A percentile compares a stretch with the other conserved stretches of the same genome.
Conservation (phyloP, 306 rosid genomes). For the Castanospermum australe region DNA sequence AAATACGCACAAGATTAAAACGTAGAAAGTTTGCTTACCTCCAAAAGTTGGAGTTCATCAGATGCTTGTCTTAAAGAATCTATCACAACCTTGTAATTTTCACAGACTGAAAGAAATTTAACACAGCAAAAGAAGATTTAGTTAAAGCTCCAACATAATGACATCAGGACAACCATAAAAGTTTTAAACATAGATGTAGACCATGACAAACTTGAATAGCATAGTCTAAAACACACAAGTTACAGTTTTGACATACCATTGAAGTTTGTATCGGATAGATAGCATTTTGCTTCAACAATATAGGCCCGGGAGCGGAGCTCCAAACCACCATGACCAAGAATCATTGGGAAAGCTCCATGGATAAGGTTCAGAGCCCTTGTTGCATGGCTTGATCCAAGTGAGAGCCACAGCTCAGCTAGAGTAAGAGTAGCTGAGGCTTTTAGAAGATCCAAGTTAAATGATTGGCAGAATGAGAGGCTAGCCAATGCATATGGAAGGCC, state of each 20-base stretch:
- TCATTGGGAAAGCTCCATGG: conserved; percentile 86
- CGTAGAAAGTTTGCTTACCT: conserved; percentile 52
- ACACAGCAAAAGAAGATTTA: conserved; percentile 12
- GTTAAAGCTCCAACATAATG: neutral
- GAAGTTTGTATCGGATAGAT: conserved; percentile 72
- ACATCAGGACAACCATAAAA: neutral
- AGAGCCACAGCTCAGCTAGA: conserved; percentile 91
- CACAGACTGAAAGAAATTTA: conserved; percentile 47
- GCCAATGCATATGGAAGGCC: conserved; percentile 94
- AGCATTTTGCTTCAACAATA: conserved; percentile 90
- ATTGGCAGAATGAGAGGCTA: conserved; percentile 91
- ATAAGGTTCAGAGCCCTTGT: conserved; percentile 83
- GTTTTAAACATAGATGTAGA: neutral
- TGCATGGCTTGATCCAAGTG: conserved; percentile 88
- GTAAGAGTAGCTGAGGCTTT: conserved; percentile 92
- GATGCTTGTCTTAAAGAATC: conserved; percentile 85
- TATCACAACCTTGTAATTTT: conserved; percentile 56
- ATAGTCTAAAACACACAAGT: conserved; percentile 3
- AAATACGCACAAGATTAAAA: neutral
- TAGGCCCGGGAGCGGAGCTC: conserved; percentile 92
- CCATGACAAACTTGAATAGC: conserved; percentile 1
- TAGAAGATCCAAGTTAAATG: conserved; percentile 95
- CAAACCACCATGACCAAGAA: conserved; percentile 99
- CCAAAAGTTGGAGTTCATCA: conserved; percentile 78
- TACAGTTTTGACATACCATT: conserved; percentile 47